Conservation (phyloP, 192 early-diverging fungal species). For the Diversispora epigaea region DNA sequence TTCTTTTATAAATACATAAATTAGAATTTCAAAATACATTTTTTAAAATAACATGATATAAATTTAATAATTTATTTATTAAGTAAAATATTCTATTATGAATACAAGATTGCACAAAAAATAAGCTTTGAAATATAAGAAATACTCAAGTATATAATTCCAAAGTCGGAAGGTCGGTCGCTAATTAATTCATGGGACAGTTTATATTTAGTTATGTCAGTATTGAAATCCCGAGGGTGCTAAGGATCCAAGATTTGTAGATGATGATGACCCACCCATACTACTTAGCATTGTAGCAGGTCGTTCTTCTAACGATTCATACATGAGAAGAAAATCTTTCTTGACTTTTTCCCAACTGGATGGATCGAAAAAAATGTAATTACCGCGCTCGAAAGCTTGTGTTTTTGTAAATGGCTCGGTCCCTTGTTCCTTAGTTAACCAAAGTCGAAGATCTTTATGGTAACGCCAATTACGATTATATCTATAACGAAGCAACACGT, state of each 20-base stretch:
- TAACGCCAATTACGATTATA: conserved; percentile 93
- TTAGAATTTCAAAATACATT: too few relatives aligned
- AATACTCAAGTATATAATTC: too few relatives aligned
- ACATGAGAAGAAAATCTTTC: conserved; percentile 84
- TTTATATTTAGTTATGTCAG: too few relatives aligned
- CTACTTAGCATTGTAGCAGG: conserved; percentile 1
- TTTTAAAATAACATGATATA: too few relatives aligned
- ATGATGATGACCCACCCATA: background rate
- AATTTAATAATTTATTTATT: too few relatives aligned
- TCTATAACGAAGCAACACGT: conserved; percentile 15
- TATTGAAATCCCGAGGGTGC: conserved; percentile 13
- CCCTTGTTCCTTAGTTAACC: conserved; percentile 83
- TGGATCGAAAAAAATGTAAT: conserved; percentile 93
- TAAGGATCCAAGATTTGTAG: conserved; percentile 6
- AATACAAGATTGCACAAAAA: too few relatives aligned
- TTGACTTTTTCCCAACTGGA: conserved; percentile 84
- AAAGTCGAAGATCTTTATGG: conserved; percentile 91
- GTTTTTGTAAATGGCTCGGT: conserved; percentile 57
- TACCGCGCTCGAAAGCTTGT: conserved; percentile 74
- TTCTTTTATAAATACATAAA: too few relatives aligned
- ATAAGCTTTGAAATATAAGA: too few relatives aligned
- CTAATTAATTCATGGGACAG: too few relatives aligned
- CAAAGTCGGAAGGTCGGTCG: too few relatives aligned
- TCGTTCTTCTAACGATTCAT: conserved; percentile 84
- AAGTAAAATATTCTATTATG: too few relatives aligned